Evolutionary conservation across 768 basidiomycete genomes (phyloP).

Genomic region (Phanerodontia chrysosporium): DNA sequence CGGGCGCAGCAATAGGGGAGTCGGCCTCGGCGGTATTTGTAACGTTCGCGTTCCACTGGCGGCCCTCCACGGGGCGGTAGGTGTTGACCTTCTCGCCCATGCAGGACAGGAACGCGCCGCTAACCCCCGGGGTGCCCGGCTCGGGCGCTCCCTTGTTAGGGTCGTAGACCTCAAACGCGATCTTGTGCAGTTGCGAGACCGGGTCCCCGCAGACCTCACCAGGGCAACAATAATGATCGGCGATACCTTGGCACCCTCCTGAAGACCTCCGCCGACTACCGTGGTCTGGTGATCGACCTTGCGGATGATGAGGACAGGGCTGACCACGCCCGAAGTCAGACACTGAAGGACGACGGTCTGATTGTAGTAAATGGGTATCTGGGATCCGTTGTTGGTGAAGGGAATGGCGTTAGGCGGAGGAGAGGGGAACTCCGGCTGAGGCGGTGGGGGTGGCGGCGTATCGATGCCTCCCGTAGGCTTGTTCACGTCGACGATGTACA

Average conservation of each 20-base stretch:
- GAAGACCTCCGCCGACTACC: constrained; percentile 86
- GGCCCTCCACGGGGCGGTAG: constrained; percentile 78
- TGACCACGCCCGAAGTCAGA: constrained; percentile 88
- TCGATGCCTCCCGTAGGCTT: constrained; percentile 77
- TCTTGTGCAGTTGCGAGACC: constrained; percentile 93
- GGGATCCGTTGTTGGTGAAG: constrained; percentile 77
- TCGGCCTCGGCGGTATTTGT: constrained; percentile 30
- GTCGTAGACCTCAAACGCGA: constrained; percentile 90
- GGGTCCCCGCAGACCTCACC: constrained; percentile 92
- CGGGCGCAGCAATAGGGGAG: constrained; percentile 48
- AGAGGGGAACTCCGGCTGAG: constrained; percentile 85
- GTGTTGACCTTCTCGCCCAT: constrained; percentile 94
- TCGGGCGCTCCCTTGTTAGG: constrained; percentile 64
- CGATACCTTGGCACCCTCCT: constrained; percentile 82
- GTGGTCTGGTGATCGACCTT: constrained; percentile 89
- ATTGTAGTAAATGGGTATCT: constrained; percentile 94
- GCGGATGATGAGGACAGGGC: constrained; percentile 89
- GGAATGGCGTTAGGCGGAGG: constrained; percentile 89
- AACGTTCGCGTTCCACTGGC: constrained; percentile 55
- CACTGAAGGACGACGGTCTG: constrained; percentile 95
- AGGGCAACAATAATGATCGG: constrained; percentile 75
- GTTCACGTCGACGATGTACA: constrained; percentile 95
- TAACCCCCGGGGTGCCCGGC: constrained; percentile 70
- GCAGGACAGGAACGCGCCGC: constrained; percentile 83
- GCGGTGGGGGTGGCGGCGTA: constrained; percentile 74